Conservation (phyloP, 1,284 basidiomycete species). For the Farysia itapuensis region DNA sequence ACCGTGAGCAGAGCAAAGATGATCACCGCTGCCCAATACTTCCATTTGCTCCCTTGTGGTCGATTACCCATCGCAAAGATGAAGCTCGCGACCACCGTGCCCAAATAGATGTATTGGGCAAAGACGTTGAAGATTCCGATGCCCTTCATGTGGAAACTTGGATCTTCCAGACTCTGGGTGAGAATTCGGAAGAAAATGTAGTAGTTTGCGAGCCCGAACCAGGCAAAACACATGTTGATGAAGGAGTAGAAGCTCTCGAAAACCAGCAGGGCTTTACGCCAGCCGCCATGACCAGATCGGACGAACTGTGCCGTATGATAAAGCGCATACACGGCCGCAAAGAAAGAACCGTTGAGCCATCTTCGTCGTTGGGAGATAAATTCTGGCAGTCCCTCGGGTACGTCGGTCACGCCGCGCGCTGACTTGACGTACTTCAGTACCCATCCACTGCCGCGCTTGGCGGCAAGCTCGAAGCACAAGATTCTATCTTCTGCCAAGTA, state of each 20-base stretch:
- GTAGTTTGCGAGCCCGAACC: slow-evolving; percentile 88
- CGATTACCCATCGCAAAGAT: slow-evolving; percentile 96
- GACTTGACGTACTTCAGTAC: slow-evolving; percentile 93
- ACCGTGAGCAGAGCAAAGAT: slow-evolving; percentile 77
- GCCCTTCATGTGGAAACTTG: slow-evolving; percentile 70
- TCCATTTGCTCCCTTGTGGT: slow-evolving; percentile 82
- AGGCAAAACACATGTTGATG: slow-evolving; percentile 84
- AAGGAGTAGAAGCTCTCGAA: slow-evolving; percentile 84
- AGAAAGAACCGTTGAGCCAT: slow-evolving; percentile 88
- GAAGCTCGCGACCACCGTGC: slow-evolving; percentile 82
- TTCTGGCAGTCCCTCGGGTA: slow-evolving; percentile 88
- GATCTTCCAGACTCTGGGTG: slow-evolving; percentile 81
- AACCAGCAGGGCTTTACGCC: slow-evolving; percentile 75
- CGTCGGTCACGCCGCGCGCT: slow-evolving; percentile 90
- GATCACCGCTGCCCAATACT: slow-evolving; percentile 79
- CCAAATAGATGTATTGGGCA: slow-evolving; percentile 80
- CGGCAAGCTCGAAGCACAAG: slow-evolving; percentile 88
- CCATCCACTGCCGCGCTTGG: slow-evolving; percentile 87
- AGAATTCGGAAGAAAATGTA: slow-evolving; percentile 95
- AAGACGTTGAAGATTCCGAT: slow-evolving; percentile 79
- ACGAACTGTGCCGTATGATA: slow-evolving; percentile 79
- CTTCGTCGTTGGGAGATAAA: slow-evolving; percentile 90
- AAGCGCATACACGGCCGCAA: slow-evolving; percentile 71
- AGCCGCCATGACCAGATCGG: slow-evolving; percentile 77
- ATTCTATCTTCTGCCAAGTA: slow-evolving; percentile 72